Percentiles rank a stretch among this genome's conserved stretches.
Conservation (phyloP, 2,329 filamentous ascomycete genomes). For the Scedosporium boydii region DNA sequence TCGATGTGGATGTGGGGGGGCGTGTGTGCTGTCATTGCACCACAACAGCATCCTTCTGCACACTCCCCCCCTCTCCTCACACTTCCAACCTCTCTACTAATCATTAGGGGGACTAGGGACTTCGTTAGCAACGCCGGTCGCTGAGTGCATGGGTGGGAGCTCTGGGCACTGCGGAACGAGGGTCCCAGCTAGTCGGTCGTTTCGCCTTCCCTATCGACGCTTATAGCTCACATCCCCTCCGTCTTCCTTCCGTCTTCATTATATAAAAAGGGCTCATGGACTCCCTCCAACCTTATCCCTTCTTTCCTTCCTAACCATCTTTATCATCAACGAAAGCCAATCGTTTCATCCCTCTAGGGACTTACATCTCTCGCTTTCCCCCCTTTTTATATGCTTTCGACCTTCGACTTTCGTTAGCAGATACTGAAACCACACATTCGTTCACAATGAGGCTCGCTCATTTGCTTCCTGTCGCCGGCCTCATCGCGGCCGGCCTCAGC, state of each 20-base stretch:
- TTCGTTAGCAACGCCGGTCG: neutral
- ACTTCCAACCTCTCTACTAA: neutral
- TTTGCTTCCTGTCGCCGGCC: slow-evolving; percentile 20
- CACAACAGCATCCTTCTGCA: neutral
- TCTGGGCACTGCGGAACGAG: neutral
- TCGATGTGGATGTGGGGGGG: neutral
- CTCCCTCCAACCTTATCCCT: neutral
- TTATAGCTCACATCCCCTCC: neutral
- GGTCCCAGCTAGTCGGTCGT: neutral
- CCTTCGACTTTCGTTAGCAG: neutral
- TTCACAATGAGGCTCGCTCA: slow-evolving; percentile 24
- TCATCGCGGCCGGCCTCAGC: slow-evolving; percentile 20
- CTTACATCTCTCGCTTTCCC: neutral
- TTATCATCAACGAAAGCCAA: neutral
- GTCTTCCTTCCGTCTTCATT: neutral
- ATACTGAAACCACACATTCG: neutral
- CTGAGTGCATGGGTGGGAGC: neutral
- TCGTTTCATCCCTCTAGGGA: neutral
- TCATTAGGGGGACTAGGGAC: neutral
- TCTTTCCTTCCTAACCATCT: neutral
- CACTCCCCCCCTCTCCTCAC: neutral
- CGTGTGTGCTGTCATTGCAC: neutral
- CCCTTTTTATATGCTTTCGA: neutral
- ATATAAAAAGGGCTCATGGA: slow-evolving; percentile 1
- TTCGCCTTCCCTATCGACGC: neutral